Evolutionary conservation across 768 basidiomycete genomes (phyloP).

Genomic region (Ramaria sp.): DNA sequence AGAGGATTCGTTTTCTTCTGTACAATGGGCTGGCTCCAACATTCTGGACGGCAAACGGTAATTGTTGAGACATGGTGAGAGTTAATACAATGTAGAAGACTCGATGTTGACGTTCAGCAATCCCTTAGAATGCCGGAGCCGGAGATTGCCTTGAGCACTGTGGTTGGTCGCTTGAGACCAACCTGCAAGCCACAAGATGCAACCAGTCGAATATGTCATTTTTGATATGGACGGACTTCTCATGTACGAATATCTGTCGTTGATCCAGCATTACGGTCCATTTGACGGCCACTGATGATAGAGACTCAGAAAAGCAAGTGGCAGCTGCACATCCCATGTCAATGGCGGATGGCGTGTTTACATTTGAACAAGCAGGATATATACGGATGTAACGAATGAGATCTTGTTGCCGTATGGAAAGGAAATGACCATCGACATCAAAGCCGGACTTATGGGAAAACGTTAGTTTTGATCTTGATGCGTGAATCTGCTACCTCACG

Average conservation of each 20-base stretch:
- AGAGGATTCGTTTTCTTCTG: background rate
- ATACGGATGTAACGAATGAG: constrained; percentile 69
- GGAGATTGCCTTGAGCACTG: background rate
- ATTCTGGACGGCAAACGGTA: background rate
- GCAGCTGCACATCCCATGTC: background rate
- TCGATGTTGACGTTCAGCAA: too few relatives aligned
- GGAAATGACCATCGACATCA: constrained; percentile 81
- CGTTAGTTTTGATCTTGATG: constrained; percentile 30
- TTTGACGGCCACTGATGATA: background rate
- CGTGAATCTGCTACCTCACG: background rate
- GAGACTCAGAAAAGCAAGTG: constrained; percentile 4
- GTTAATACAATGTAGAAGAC: background rate
- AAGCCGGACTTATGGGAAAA: constrained; percentile 84
- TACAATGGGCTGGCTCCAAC: background rate
- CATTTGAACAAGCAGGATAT: constrained; percentile 27
- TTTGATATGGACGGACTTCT: constrained; percentile 64
- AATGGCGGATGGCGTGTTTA: background rate
- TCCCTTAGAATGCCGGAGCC: background rate
- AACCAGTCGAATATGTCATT: constrained; percentile 47
- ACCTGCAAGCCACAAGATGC: background rate
- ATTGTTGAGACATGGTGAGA: background rate
- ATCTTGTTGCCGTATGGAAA: constrained; percentile 64
- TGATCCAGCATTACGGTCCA: background rate
- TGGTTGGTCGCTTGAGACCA: background rate
- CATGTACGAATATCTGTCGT: constrained; percentile 4